Conservation (phyloP, 73 alveolate species). For the Durusdinium trenchii region DNA sequence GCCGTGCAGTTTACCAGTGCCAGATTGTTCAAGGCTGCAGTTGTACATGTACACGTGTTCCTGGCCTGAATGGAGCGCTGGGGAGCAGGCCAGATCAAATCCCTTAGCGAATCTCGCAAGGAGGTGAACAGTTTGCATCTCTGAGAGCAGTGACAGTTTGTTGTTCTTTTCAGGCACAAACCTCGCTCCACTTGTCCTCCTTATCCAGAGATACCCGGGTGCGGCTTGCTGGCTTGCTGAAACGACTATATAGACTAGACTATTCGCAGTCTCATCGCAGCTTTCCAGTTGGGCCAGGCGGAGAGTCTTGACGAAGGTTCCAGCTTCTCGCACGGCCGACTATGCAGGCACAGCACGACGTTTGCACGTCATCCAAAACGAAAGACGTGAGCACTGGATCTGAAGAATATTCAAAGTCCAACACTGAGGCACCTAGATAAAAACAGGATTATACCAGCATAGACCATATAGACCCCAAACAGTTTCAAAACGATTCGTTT, state of each 20-base stretch:
- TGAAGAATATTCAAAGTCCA: too few species aligned
- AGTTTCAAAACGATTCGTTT: too few species aligned
- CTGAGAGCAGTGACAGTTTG: background rate
- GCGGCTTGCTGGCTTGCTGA: background rate
- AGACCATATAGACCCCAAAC: too few species aligned
- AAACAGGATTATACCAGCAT: background rate
- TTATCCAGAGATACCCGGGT: conserved; percentile 64
- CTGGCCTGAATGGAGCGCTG: conserved; percentile 93
- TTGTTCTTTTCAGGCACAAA: background rate
- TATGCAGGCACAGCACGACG: conserved; percentile 81
- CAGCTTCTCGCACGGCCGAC: conserved; percentile 35
- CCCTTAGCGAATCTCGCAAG: background rate
- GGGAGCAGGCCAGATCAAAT: conserved; percentile 51
- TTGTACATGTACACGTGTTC: conserved; percentile 88
- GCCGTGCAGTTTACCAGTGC: background rate
- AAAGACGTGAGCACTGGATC: too few species aligned
- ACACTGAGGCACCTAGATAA: background rate
- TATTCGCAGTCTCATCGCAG: background rate
- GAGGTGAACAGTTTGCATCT: background rate
- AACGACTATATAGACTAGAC: background rate
- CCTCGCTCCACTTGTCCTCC: conserved; percentile 66
- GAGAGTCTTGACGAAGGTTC: conserved; percentile 77
- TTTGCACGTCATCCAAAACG: too few species aligned
- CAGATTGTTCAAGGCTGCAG: conserved; percentile 48
- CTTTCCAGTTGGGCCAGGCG: background rate